Percentiles rank a stretch among this genome's conserved stretches.
Conservation (phyloP, 2,329 filamentous ascomycete genomes). For the Nemania abortiva region DNA sequence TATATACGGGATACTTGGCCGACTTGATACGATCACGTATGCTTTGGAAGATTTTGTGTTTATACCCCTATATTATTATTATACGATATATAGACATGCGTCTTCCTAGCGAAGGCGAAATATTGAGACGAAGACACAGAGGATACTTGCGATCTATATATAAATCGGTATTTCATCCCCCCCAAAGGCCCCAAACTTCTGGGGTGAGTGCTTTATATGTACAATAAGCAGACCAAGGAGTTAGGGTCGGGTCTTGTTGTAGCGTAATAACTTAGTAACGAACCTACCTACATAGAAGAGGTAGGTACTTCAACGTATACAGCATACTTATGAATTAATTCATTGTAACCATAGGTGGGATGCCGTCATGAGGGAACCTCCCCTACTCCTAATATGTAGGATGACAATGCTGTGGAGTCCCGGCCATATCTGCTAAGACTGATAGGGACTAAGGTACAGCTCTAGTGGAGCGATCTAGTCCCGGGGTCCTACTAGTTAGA, state of each 20-base stretch:
- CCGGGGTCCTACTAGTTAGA: neutral
- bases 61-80: neutral
- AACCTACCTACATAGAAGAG: too few species aligned
- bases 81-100: neutral
- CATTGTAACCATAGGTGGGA: neutral
- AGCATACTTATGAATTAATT: neutral
- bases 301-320: too few species aligned
- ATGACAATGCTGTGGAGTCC: too few species aligned
- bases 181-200: too few species aligned
- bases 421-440: too few species aligned
- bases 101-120: neutral
- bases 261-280: too few species aligned
- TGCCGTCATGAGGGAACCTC: neutral
- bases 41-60: neutral
- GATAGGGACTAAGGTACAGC: neutral
- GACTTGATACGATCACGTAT: neutral
- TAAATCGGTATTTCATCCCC: too few species aligned
- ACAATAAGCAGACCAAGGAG: too few species aligned
- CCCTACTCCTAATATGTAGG: neutral
- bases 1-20: neutral
- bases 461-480: slow-evolving; percentile 5
- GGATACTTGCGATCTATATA: too few species aligned
- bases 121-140: too few species aligned
- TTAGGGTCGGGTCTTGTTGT: too few species aligned
- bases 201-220: too few species aligned